Evolutionary conservation across 1,284 basidiomycete genomes (phyloP).

Genomic region (Trichosporon ovoides): DNA sequence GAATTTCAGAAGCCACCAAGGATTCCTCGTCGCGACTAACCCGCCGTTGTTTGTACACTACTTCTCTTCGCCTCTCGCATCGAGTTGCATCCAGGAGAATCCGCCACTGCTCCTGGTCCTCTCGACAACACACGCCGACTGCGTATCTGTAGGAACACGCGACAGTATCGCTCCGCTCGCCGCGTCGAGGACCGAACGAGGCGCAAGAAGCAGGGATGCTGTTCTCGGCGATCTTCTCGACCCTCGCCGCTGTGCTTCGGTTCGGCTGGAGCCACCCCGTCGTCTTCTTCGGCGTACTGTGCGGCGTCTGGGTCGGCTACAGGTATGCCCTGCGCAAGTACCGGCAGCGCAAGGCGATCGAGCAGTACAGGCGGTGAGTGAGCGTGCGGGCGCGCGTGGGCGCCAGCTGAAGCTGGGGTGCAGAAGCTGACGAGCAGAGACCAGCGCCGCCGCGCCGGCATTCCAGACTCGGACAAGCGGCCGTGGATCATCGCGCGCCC

Average conservation of each 20-base stretch:
- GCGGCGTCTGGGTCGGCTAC: neutral
- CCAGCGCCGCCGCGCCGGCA: conserved; percentile 22
- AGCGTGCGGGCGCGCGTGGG: neutral
- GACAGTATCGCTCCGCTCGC: too few relatives aligned
- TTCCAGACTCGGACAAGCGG: conserved; percentile 21
- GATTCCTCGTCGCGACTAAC: too few relatives aligned
- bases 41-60: too few relatives aligned
- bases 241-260: neutral
- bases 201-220: neutral
- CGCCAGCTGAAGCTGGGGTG: neutral
- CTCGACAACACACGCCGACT: too few relatives aligned
- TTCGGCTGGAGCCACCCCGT: neutral
- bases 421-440: conserved; percentile 10
- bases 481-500: conserved; percentile 21
- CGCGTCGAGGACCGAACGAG: too few relatives aligned
- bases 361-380: conserved; percentile 11
- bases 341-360: conserved; percentile 2
- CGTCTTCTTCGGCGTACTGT: conserved; percentile 4
- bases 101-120: too few relatives aligned
- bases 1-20: neutral
- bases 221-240: neutral
- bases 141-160: too few relatives aligned
- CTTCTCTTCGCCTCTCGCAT: too few relatives aligned
- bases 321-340: neutral
- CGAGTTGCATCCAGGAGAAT: too few relatives aligned